These are phyloP conservation scores for Carex arenaria DNA, from an alignment of 202 grass and related monocot genomes.

Conservation along the genomic window DNA sequence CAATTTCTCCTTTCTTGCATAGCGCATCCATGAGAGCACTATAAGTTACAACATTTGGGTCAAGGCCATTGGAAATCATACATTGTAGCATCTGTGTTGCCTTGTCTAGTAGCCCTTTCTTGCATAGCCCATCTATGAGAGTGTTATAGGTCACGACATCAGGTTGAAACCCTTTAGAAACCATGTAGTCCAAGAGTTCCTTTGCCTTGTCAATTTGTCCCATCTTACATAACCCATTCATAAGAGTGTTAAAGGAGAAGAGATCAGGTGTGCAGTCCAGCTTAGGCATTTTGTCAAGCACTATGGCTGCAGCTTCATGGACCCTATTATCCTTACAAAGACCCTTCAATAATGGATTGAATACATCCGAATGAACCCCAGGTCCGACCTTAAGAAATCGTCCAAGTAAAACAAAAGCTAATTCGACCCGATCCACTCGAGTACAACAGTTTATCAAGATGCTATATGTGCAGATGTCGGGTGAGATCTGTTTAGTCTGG, in stretches of 20 bases:
- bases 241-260: slow-evolving; percentile 51
- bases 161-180: too few species aligned
- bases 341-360: not conserved
- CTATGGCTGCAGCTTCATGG: not conserved
- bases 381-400: not conserved
- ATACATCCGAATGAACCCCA: not conserved
- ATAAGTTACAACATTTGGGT: too few species aligned
- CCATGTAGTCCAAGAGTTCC: not conserved
- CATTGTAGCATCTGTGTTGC: too few species aligned
- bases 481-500: not conserved
- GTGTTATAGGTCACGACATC: too few species aligned
- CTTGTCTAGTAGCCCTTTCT: too few species aligned
- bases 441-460: not conserved
- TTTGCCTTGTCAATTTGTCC: slow-evolving; percentile 27
- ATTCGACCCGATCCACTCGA: not conserved
- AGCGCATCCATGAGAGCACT: too few species aligned
- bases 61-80: too few species aligned
- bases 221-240: slow-evolving; percentile 38
- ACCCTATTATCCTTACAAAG: too few species aligned
- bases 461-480: not conserved
- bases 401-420: not conserved
- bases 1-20: too few species aligned
- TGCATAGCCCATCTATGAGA: too few species aligned
- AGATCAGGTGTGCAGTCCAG: slow-evolving; percentile 37
- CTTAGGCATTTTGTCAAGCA: slow-evolving; percentile 29